Percentiles rank a stretch among this genome's conserved stretches.
Conservation (phyloP, 129 eudicot species). For the Helichrysum umbraculigerum region DNA sequence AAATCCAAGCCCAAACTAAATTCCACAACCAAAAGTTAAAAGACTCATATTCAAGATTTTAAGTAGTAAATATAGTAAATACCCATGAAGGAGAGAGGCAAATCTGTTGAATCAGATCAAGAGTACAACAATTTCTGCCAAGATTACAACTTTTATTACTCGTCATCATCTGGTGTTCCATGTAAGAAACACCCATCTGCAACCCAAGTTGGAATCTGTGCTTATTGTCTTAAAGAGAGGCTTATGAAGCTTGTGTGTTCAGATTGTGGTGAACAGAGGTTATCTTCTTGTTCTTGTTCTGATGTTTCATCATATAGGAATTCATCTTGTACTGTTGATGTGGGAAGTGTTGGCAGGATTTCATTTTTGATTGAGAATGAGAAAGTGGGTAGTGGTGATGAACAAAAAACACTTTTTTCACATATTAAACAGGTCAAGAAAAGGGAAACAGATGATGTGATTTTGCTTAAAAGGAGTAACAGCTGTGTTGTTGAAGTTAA, state of each 20-base stretch:
- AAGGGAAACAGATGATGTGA: constrained; percentile 35
- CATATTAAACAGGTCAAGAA: constrained; percentile 36
- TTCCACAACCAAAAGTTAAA: background rate
- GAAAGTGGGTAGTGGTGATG: constrained; percentile 37
- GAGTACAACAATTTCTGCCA: constrained; percentile 33
- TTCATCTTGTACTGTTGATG: constrained; percentile 67
- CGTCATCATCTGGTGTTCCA: constrained; percentile 37
- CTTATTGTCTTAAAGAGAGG: constrained; percentile 71
- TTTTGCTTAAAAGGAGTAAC: constrained; percentile 36
- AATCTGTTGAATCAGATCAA: constrained; percentile 52
- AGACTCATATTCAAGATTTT: constrained; percentile 4
- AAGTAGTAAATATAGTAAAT: background rate
- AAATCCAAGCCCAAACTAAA: background rate
- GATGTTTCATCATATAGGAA: constrained; percentile 69
- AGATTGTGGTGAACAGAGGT: constrained; percentile 86
- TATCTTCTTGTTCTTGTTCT: constrained; percentile 92
- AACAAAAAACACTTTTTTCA: constrained; percentile 39
- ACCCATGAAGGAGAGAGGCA: constrained; percentile 78
- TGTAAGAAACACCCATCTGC: constrained; percentile 43
- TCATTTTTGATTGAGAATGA: constrained; percentile 88
- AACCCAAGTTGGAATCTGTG: constrained; percentile 72
- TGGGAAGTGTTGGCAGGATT: constrained; percentile 74
- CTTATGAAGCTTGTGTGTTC: constrained; percentile 71
- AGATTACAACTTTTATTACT: constrained; percentile 45
- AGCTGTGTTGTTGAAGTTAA: constrained; percentile 46